A percentile compares a stretch with the other conserved stretches of the same genome.
Evolutionary conservation across 768 basidiomycete species (phyloP).

Genomic region (Suillus decipiens): DNA sequence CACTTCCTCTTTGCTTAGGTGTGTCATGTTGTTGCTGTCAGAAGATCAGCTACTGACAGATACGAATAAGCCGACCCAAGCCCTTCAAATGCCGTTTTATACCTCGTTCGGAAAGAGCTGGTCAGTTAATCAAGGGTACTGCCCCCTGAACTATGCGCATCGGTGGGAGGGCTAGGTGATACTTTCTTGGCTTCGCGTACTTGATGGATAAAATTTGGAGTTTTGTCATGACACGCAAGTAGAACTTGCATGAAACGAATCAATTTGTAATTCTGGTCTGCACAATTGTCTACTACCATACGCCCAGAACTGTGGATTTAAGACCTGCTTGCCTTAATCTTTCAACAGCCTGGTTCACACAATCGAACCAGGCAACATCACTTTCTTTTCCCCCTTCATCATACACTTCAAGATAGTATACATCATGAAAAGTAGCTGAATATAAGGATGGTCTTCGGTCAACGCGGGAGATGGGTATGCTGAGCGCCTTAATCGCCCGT

Average conservation of each 20-base stretch:
- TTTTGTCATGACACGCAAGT: background rate
- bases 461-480: constrained; percentile 50
- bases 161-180: background rate
- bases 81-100: constrained; percentile 42
- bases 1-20: constrained; percentile 39
- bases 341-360: constrained; percentile 37
- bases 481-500: constrained; percentile 37
- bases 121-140: constrained; percentile 30
- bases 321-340: constrained; percentile 37
- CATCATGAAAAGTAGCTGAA: constrained; percentile 50
- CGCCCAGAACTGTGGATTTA: constrained; percentile 44
- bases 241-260: background rate
- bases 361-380: constrained; percentile 31
- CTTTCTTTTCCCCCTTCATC: constrained; percentile 8
- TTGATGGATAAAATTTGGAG: background rate
- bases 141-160: background rate
- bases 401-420: constrained; percentile 67
- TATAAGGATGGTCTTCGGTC: constrained; percentile 62
- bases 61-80: constrained; percentile 38
- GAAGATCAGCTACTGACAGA: constrained; percentile 1
- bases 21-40: constrained; percentile 6
- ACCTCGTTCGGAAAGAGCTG: constrained; percentile 36
- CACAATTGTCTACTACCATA: constrained; percentile 42
- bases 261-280: background rate
- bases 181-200: background rate